Percentiles rank a stretch among this genome's conserved stretches.
Evolutionary conservation across 2,329 filamentous ascomycete genomes (phyloP).

Genomic region (Claviceps digitariae): DNA sequence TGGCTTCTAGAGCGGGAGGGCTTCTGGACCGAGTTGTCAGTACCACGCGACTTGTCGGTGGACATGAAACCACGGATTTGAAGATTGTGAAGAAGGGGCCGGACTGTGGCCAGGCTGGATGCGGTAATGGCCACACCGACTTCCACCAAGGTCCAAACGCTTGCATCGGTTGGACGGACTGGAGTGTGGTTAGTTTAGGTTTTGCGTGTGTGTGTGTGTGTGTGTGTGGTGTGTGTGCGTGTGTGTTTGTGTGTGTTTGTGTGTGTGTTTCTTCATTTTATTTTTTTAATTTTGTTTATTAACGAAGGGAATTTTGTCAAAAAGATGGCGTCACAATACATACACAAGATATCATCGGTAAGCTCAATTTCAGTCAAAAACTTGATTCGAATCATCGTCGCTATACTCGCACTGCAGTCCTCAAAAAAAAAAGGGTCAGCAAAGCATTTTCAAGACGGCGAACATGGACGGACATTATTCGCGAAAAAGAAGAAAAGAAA

Average conservation of each 20-base stretch:
- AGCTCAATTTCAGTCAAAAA: constrained; percentile 32
- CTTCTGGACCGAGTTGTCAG: constrained; percentile 13
- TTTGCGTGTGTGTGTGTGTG: too few species aligned
- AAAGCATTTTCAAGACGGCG: neutral
- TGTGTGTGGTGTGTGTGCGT: too few species aligned
- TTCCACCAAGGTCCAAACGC: constrained; percentile 45
- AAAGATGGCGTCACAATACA: too few species aligned
- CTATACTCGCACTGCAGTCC: constrained; percentile 33
- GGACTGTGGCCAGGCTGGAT: constrained; percentile 39
- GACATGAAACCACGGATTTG: constrained; percentile 33
- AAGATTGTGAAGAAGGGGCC: constrained; percentile 37
- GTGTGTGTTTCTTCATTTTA: too few species aligned
- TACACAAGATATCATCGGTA: constrained; percentile 34
- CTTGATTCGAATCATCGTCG: constrained; percentile 37
- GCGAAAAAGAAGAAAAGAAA: too few species aligned
- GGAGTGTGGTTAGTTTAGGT: constrained; percentile 15
- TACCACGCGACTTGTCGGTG: constrained; percentile 22
- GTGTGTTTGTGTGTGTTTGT: too few species aligned
- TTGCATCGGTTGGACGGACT: constrained; percentile 34
- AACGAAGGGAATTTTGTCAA: too few species aligned
- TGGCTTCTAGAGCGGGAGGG: constrained; percentile 17
- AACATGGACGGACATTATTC: too few species aligned
- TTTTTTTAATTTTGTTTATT: neutral
- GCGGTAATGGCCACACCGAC: constrained; percentile 42
- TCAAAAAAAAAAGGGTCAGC: neutral